Base-by-base conservation (phyloP, 768 basidiomycete genomes). In the Kwoniella bestiolae region DNA sequence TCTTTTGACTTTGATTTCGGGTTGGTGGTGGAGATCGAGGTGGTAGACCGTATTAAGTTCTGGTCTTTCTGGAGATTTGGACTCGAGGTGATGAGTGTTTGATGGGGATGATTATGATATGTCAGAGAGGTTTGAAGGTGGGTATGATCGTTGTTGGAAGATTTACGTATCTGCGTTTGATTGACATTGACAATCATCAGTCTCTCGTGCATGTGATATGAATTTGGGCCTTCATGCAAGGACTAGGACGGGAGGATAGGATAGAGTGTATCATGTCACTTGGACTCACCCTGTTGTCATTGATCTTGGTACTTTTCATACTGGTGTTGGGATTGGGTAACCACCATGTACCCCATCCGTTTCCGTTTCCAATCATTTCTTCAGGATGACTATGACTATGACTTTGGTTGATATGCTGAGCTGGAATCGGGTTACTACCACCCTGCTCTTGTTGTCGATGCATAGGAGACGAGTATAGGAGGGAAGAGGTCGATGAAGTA, bases 321-420 rank as follows among this genome's bases (percentile, higher is more conserved):
- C 38, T 41, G 18, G 38, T 4, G 38, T 18, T 41, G 18, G 38
- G 38, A 16, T 46, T 60, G 18, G 60, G 52, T 21, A 53, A 35
- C 60, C 60, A 62, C 50, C 49, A 62, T 2, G 34, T 52, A 18
- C 60, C 50, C 60, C 60, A 62, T n/a, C 60, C 60, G 14, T 28
- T 44, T 18, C 41, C 25, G 28, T 0, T 47, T 23, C 38, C 50
- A n/a, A n/a, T 26, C 26, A 28, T 18, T 21, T 62, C 32, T 14
- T n/a, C 2, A 41, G n/a, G n/a, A n/a, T n/a, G n/a, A n/a, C n/a
- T 29, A 31, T 34, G 23, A 14, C 26, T 55, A 3, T 52, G 5
- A 52, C 31, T 26, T 18, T 56, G 26, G n/a, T 56, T 56, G 21
- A 32, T 21, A 29, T 32, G 23, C 32, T 56, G 53, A 35, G 14